These are phyloP conservation scores for Colletotrichum navitas DNA, from an alignment of 2,329 filamentous ascomycete genomes.

Conservation along the genomic window DNA sequence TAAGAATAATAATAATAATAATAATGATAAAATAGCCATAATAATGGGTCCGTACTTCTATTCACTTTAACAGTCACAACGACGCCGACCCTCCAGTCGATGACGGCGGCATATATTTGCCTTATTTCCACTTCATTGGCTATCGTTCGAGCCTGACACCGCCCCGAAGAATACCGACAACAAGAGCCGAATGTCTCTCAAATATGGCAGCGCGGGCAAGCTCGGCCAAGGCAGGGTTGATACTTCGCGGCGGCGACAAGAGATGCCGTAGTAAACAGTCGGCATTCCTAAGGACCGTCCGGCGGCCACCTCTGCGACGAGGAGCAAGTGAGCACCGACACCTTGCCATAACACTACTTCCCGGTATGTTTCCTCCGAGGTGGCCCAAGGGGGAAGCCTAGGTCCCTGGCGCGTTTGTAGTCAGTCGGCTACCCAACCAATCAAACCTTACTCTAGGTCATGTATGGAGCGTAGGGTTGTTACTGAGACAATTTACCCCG, in stretches of 20 bases:
- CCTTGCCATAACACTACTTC: background rate
- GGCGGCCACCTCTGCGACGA: slow-evolving; percentile 8
- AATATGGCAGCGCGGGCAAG: background rate
- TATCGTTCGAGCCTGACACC: slow-evolving; percentile 1
- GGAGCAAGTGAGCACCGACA: background rate
- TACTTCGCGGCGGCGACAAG: background rate
- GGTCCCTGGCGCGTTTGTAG: background rate
- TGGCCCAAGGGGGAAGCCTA: background rate
- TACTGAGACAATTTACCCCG: slow-evolving; percentile 11
- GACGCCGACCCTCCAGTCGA: background rate
- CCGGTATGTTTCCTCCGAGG: background rate
- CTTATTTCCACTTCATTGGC: slow-evolving; percentile 3
- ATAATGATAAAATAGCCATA: too few relatives aligned
- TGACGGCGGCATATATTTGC: background rate
- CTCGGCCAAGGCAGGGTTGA: slow-evolving; percentile 16
- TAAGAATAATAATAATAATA: too few relatives aligned
- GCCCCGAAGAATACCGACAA: too few relatives aligned
- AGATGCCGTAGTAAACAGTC: background rate
- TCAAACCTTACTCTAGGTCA: background rate
- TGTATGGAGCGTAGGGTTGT: background rate
- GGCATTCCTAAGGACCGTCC: background rate
- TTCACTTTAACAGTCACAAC: background rate
- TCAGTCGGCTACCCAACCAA: background rate
- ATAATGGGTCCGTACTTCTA: too few relatives aligned
- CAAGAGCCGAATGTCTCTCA: too few relatives aligned